A percentile compares a stretch with the other conserved stretches of the same genome.
phyloP scores from a whole-genome alignment of 495 filamentous ascomycete species.

The Opeltia flavorubescens region DNA sequence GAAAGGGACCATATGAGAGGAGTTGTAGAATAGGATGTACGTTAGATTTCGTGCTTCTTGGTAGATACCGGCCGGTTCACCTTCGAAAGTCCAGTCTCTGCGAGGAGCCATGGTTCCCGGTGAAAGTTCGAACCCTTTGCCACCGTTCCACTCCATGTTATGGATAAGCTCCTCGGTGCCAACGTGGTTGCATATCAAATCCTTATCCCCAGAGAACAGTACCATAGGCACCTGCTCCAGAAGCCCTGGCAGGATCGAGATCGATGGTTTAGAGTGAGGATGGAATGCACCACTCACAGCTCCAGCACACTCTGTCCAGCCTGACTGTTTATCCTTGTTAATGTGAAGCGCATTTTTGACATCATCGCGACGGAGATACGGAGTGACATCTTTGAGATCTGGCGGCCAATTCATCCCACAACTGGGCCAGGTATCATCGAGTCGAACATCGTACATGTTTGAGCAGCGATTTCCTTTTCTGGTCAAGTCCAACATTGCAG shows the following conservation, averaged over 20 bases:
- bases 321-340: conserved; percentile 62
- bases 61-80: conserved; percentile 77
- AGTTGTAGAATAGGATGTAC: conserved; percentile 90
- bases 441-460: conserved; percentile 93
- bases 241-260: conserved; percentile 62
- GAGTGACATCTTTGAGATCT: conserved; percentile 59
- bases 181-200: conserved; percentile 93
- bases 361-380: conserved; percentile 72
- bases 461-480: conserved; percentile 45
- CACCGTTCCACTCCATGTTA: conserved; percentile 84
- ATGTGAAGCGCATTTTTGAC: conserved; percentile 72
- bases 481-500: conserved; percentile 49
- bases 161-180: conserved; percentile 86
- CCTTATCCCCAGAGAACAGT: conserved; percentile 86
- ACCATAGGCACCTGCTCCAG: conserved; percentile 57
- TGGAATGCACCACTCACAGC: conserved; percentile 57
- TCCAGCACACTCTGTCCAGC: conserved; percentile 85
- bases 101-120: conserved; percentile 85
- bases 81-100: conserved; percentile 90
- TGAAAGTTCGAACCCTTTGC: conserved; percentile 76
- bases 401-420: conserved; percentile 97
- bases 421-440: conserved; percentile 53
- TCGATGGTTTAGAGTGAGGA: conserved; percentile 54
- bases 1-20: conserved; percentile 94
- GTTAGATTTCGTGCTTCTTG: conserved; percentile 90